Conservation (phyloP, 176 grass and related monocot species). For the Alopecurus myosuroides region DNA sequence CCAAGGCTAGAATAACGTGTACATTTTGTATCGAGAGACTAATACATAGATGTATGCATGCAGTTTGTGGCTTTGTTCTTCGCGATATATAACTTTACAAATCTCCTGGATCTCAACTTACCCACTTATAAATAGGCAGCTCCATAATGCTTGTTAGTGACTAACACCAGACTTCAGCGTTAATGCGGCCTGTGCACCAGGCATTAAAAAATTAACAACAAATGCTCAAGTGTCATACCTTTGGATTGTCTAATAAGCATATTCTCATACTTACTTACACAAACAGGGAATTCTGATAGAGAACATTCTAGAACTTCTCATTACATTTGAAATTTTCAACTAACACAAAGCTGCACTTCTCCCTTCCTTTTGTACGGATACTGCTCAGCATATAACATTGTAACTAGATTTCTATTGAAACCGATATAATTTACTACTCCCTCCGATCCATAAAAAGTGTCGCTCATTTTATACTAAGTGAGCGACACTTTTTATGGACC, state of each 20-base stretch:
- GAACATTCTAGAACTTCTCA: neutral
- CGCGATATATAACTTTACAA: neutral
- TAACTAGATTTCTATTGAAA: neutral
- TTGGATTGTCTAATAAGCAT: neutral
- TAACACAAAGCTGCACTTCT: neutral
- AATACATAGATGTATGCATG: neutral
- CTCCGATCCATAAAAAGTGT: no score
- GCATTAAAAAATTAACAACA: neutral
- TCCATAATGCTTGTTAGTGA: neutral
- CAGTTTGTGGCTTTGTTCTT: neutral
- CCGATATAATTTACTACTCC: neutral
- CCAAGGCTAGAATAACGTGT: no score
- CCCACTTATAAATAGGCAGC: neutral
- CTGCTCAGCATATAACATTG: neutral
- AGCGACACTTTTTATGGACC: no score
- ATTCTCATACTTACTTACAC: neutral
- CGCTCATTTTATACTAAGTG: no score
- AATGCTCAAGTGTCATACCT: neutral
- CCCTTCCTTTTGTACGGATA: conserved; percentile 2
- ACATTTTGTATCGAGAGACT: no score
- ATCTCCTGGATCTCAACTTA: neutral
- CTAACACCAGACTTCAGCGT: neutral
- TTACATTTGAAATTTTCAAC: neutral
- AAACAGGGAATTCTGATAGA: neutral
- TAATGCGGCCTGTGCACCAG: neutral